A percentile compares a stretch with the other conserved stretches of the same genome.
Evolutionary conservation across 164 flowering plant genomes (phyloP).

Genomic region (Kalanchoe fedtschenkoi): DNA sequence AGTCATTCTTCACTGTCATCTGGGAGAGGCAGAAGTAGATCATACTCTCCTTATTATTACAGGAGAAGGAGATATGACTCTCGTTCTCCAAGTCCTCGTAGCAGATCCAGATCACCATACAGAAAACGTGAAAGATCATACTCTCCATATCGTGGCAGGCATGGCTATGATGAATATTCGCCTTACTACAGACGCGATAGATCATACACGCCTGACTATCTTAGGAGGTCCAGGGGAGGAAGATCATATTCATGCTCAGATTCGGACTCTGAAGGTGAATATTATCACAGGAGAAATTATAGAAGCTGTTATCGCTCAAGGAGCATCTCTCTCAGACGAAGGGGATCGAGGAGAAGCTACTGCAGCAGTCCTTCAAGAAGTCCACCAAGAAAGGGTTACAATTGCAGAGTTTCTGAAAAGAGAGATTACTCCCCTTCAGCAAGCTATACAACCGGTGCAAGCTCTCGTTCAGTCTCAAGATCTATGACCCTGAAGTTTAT

Average conservation of each 20-base stretch:
- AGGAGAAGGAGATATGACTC: slow-evolving; percentile 14
- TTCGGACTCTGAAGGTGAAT: slow-evolving; percentile 4
- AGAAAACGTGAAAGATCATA: slow-evolving; percentile 1
- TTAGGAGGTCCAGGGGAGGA: not conserved
- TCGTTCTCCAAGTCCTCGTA: slow-evolving; percentile 9
- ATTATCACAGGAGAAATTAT: not conserved
- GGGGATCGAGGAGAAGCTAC: slow-evolving; percentile 2
- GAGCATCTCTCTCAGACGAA: not conserved
- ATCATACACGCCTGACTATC: slow-evolving; percentile 17
- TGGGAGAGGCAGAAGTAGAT: slow-evolving; percentile 1
- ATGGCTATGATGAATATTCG: slow-evolving; percentile 11
- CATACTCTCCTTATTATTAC: not conserved
- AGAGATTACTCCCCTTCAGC: not conserved
- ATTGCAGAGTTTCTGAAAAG: not conserved
- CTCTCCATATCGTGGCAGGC: slow-evolving; percentile 9
- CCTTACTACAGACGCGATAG: slow-evolving; percentile 9
- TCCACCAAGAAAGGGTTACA: slow-evolving; percentile 1
- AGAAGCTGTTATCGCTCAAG: not conserved
- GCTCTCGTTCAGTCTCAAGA: slow-evolving; percentile 6
- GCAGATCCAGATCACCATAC: slow-evolving; percentile 2
- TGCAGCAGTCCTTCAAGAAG: slow-evolving; percentile 1
- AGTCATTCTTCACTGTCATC: slow-evolving; percentile 2
- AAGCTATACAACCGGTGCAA: not conserved
- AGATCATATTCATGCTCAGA: slow-evolving; percentile 12
- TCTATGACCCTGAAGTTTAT: no score